These are phyloP conservation scores for Parvularia atlantis DNA, from an alignment of 78 protist genomes.

Conservation along the genomic window DNA sequence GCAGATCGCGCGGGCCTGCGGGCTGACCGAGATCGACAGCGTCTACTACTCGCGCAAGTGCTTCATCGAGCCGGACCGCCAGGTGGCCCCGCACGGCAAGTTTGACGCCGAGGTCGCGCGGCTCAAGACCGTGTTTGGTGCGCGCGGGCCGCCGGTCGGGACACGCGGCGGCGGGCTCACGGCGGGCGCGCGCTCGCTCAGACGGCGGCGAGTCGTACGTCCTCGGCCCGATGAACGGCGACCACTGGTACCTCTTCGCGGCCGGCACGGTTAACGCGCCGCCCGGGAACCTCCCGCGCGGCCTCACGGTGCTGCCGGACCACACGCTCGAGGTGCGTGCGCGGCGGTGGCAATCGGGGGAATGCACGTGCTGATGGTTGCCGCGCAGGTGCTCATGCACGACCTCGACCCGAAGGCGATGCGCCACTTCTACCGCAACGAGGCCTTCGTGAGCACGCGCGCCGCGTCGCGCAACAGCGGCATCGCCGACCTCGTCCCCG, in stretches of 20 bases:
- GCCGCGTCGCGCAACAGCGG: slow-evolving; percentile 17
- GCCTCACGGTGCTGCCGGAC: neutral
- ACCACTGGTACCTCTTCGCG: slow-evolving; percentile 75
- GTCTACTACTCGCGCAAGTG: slow-evolving; percentile 59
- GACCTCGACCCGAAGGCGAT: slow-evolving; percentile 58
- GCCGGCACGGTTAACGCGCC: slow-evolving; percentile 31
- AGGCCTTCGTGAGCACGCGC: slow-evolving; percentile 33
- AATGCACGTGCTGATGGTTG: neutral
- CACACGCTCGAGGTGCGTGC: neutral
- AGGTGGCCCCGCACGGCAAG: slow-evolving; percentile 57
- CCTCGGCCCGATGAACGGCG: slow-evolving; percentile 70
- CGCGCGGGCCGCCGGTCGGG: neutral
- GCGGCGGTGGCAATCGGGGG: neutral
- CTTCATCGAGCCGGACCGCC: slow-evolving; percentile 67
- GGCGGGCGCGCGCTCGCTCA: slow-evolving; percentile 30
- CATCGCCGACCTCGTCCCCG: slow-evolving; percentile 23
- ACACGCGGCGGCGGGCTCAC: neutral
- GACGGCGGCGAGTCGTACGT: slow-evolving; percentile 54
- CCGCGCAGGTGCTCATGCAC: slow-evolving; percentile 69
- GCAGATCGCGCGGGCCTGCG: slow-evolving; percentile 27
- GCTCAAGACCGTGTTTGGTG: neutral
- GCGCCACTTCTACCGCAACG: slow-evolving; percentile 49
- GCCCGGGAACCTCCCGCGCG: slow-evolving; percentile 19
- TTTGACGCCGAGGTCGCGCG: slow-evolving; percentile 55
- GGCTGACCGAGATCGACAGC: slow-evolving; percentile 18